A percentile compares a stretch with the other conserved stretches of the same genome.
Evolutionary conservation across 768 basidiomycete genomes (phyloP).

Genomic region (Suillus decipiens): DNA sequence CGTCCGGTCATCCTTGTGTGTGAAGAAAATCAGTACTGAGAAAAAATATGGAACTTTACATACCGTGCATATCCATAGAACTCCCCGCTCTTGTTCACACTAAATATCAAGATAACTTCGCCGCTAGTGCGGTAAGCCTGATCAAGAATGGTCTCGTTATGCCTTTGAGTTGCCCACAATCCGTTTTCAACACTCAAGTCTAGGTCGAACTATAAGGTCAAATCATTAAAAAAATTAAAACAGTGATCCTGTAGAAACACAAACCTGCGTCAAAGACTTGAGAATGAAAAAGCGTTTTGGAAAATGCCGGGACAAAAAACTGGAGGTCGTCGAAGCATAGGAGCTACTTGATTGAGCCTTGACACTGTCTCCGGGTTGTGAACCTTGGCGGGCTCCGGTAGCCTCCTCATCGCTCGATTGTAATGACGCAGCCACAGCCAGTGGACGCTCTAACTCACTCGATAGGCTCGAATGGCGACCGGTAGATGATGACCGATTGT

Average conservation of each 20-base stretch:
- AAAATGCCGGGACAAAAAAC: slow-evolving; percentile 73
- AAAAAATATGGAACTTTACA: slow-evolving; percentile 18
- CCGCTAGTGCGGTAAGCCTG: slow-evolving; percentile 90
- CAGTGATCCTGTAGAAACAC: slow-evolving; percentile 17
- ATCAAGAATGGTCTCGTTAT: slow-evolving; percentile 89
- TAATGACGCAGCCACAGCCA: slow-evolving; percentile 33
- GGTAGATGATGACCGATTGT: slow-evolving; percentile 3
- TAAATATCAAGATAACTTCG: slow-evolving; percentile 88
- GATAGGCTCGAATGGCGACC: slow-evolving; percentile 14
- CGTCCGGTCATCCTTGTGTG: slow-evolving; percentile 67
- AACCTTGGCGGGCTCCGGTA: neutral
- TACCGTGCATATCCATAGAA: slow-evolving; percentile 93
- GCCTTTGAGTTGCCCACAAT: slow-evolving; percentile 90
- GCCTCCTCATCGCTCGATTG: slow-evolving; percentile 42
- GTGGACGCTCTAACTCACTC: slow-evolving; percentile 16
- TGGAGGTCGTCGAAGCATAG: slow-evolving; percentile 81
- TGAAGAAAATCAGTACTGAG: slow-evolving; percentile 8
- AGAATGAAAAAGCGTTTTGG: slow-evolving; percentile 92
- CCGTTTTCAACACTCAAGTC: slow-evolving; percentile 78
- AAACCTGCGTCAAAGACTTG: slow-evolving; percentile 81
- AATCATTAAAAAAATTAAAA: neutral
- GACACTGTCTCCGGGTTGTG: slow-evolving; percentile 13
- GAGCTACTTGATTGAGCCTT: slow-evolving; percentile 56
- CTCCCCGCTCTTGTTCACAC: slow-evolving; percentile 92
- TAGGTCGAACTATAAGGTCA: slow-evolving; percentile 61